A percentile compares a stretch with the other conserved stretches of the same genome.
phyloP scores from a whole-genome alignment of 257 asterid species.

The Fraxinus quadrangulata region DNA sequence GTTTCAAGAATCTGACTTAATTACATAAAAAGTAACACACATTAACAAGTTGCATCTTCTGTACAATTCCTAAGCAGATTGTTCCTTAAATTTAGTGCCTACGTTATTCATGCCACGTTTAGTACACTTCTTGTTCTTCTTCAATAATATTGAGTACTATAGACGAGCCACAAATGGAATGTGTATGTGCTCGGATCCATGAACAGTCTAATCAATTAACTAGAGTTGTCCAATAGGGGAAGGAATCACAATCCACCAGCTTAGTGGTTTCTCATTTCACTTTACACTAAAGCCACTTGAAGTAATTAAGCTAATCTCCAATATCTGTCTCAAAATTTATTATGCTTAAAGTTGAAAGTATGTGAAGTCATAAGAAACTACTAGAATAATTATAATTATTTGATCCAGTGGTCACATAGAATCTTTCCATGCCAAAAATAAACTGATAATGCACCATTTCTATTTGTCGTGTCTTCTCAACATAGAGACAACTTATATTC shows the following conservation, averaged over 20 bases:
- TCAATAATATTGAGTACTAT: background rate
- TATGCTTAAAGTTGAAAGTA: slow-evolving; percentile 29
- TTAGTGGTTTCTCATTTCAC: slow-evolving; percentile 39
- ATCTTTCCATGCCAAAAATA: background rate
- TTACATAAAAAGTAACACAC: slow-evolving; percentile 15
- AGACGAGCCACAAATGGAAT: background rate
- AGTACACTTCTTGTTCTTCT: background rate
- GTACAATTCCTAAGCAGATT: background rate
- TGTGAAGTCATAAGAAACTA: slow-evolving; percentile 2
- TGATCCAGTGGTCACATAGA: background rate
- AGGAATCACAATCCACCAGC: slow-evolving; percentile 35
- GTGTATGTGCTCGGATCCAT: slow-evolving; percentile 8
- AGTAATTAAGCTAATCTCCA: slow-evolving; percentile 21
- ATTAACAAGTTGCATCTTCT: no score
- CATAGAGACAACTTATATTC: slow-evolving; percentile 4
- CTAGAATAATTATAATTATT: slow-evolving; percentile 7
- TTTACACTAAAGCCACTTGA: slow-evolving; percentile 38
- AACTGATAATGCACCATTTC: background rate
- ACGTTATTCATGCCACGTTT: background rate
- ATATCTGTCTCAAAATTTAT: slow-evolving; percentile 22
- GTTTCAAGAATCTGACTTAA: slow-evolving; percentile 27
- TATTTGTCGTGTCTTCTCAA: background rate
- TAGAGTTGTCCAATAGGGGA: slow-evolving; percentile 29
- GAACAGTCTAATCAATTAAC: slow-evolving; percentile 27
- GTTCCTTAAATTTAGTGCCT: background rate